These are phyloP conservation scores for Aureobasidium melanogenum DNA, from an alignment of 2,329 filamentous ascomycete species.

Conservation along the genomic window DNA sequence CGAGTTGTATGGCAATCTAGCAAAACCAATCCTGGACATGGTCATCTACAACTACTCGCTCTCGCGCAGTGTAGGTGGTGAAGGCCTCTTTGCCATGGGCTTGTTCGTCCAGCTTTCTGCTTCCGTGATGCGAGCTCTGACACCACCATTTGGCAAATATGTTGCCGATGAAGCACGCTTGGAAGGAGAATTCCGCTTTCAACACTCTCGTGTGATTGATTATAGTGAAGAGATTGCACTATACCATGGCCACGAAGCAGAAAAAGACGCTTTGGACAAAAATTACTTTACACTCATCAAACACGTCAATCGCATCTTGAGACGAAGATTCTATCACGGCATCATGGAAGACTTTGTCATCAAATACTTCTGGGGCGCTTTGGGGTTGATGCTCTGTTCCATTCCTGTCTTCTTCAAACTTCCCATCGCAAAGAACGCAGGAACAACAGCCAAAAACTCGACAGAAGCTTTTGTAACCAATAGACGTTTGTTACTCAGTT, in stretches of 20 bases:
- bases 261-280: constrained; percentile 95
- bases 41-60: constrained; percentile 93
- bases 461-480: constrained; percentile 77
- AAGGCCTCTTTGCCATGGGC: constrained; percentile 92
- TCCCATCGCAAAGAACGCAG: constrained; percentile 54
- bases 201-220: constrained; percentile 90
- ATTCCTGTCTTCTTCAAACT: constrained; percentile 94
- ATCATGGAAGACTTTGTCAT: constrained; percentile 99
- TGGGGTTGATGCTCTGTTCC: constrained; percentile 85
- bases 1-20: constrained; percentile 91
- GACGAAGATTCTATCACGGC: constrained; percentile 89
- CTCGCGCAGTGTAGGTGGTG: constrained; percentile 88
- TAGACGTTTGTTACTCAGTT: constrained; percentile 79
- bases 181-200: constrained; percentile 93
- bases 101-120: constrained; percentile 88
- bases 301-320: constrained; percentile 92
- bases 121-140: constrained; percentile 84
- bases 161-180: constrained; percentile 91
- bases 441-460: constrained; percentile 26
- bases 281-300: constrained; percentile 99
- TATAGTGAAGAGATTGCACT: constrained; percentile 92
- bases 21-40: constrained; percentile 92
- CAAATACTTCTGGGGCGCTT: constrained; percentile 97
- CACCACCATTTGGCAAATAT: constrained; percentile 93
- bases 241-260: constrained; percentile 82